Evolutionary conservation across 2,329 filamentous ascomycete genomes (phyloP).

Genomic region (Epichloe sylvatica): DNA sequence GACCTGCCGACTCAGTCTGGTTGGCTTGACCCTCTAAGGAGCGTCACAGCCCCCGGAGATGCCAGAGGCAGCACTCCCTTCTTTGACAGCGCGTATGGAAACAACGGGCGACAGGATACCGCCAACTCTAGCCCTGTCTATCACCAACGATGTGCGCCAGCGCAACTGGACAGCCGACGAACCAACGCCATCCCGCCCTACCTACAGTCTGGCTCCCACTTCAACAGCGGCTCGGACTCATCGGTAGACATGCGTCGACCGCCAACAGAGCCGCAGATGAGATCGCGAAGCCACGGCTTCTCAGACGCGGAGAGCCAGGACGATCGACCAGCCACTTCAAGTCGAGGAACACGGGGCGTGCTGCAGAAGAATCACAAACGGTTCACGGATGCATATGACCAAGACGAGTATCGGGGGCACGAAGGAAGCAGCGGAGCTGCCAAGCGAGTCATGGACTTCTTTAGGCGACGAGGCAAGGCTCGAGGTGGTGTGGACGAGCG

Average conservation of each 20-base stretch:
- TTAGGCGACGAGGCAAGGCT: conserved; percentile 72
- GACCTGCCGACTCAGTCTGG: conserved; percentile 38
- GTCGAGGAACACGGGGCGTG: conserved; percentile 36
- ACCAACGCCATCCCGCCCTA: conserved; percentile 33
- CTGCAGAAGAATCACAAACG: conserved; percentile 77
- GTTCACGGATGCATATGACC: conserved; percentile 81
- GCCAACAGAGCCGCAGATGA: conserved; percentile 24
- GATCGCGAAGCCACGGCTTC: conserved; percentile 30
- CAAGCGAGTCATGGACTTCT: conserved; percentile 96
- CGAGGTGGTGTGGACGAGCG: conserved; percentile 46
- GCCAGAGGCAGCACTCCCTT: conserved; percentile 23
- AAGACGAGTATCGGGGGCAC: conserved; percentile 50
- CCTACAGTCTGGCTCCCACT: conserved; percentile 28
- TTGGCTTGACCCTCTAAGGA: conserved; percentile 16
- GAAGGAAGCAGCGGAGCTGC: conserved; percentile 77
- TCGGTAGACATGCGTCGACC: conserved; percentile 36
- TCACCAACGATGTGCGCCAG: conserved; percentile 28
- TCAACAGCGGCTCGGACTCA: conserved; percentile 40
- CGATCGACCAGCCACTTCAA: conserved; percentile 23
- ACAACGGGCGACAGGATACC: conserved; percentile 21
- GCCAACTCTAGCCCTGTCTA: conserved; percentile 23
- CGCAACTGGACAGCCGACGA: conserved; percentile 24
- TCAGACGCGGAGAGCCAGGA: conserved; percentile 30
- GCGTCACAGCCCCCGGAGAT: conserved; percentile 22
- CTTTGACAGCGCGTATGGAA: conserved; percentile 27